These are phyloP conservation scores for Vitis amurensis DNA, from an alignment of 164 flowering plant genomes.

Conservation along the genomic window DNA sequence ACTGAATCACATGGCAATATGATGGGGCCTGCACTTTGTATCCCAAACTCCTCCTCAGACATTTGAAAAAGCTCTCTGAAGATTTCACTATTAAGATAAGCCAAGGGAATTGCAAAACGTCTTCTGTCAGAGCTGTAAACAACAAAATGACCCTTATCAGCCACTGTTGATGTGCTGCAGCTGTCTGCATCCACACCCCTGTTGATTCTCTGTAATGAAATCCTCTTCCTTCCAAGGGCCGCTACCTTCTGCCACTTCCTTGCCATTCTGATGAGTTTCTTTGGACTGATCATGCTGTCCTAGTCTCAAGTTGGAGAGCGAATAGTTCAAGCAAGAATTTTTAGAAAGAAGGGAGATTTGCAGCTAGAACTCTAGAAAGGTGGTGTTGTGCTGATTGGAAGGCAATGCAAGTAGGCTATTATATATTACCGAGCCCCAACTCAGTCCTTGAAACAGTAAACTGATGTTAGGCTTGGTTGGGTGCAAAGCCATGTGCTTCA, in stretches of 20 bases:
- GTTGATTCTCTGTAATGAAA: not conserved
- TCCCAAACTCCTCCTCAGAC: slow-evolving; percentile 7
- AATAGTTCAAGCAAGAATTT: not conserved
- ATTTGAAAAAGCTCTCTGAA: slow-evolving; percentile 2
- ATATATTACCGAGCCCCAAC: no score
- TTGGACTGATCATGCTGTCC: slow-evolving; percentile 10
- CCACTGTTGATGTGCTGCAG: not conserved
- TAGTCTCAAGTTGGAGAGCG: not conserved
- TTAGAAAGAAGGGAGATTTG: not conserved
- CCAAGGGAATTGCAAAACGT: not conserved
- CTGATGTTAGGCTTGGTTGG: no score
- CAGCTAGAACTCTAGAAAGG: not conserved
- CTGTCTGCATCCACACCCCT: not conserved
- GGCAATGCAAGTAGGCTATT: no score
- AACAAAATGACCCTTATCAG: slow-evolving; percentile 8
- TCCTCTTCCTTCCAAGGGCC: not conserved
- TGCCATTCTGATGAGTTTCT: slow-evolving; percentile 1
- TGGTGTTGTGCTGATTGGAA: not conserved
- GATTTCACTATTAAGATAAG: not conserved
- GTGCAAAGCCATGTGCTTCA: no score
- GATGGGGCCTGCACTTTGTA: not conserved
- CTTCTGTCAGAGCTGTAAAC: not conserved
- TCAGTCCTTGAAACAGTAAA: no score
- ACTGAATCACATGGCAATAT: slow-evolving; percentile 2
- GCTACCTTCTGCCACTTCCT: slow-evolving; percentile 7